Percentiles rank a stretch among this genome's conserved stretches.
phyloP scores from a whole-genome alignment of 352 stramenopile genomes.

The Phytophthora colocasiae region DNA sequence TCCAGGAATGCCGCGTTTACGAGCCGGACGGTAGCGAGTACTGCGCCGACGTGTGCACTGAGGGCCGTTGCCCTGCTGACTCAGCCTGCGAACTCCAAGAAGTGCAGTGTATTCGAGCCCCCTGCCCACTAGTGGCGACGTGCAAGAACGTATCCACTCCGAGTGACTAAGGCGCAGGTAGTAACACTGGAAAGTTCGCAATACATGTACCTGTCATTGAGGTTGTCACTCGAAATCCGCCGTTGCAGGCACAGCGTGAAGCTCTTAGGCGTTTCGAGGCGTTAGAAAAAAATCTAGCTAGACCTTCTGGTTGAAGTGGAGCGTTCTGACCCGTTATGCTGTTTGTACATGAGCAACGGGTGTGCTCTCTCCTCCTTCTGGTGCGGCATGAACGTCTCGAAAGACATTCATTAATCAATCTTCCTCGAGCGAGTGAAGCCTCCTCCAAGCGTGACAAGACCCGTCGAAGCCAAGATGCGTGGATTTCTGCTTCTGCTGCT shows the following conservation, averaged over 20 bases:
- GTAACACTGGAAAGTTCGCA: not conserved
- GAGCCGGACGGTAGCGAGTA: constrained; percentile 16
- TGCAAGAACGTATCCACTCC: constrained; percentile 9
- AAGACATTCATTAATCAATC: constrained; percentile 19
- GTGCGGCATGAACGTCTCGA: not conserved
- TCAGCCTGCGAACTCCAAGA: constrained; percentile 16
- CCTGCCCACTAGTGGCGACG: constrained; percentile 18
- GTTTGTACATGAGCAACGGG: constrained; percentile 25
- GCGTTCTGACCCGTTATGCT: constrained; percentile 20
- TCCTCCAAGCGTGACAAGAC: not conserved
- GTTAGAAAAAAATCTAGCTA: too few relatives aligned
- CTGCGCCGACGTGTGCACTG: constrained; percentile 14
- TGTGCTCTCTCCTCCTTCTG: constrained; percentile 3
- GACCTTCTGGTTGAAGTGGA: not conserved
- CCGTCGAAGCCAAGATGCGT: constrained; percentile 20
- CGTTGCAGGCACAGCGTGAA: not conserved
- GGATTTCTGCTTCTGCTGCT: constrained; percentile 13
- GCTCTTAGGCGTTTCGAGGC: too few relatives aligned
- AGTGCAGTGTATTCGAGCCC: constrained; percentile 22
- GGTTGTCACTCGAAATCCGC: not conserved
- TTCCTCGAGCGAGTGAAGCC: not conserved
- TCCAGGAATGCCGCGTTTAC: constrained; percentile 23
- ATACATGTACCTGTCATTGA: not conserved
- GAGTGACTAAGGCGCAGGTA: not conserved
- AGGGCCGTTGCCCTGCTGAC: constrained; percentile 9